Evolutionary conservation across 805 yeast species (phyloP), one percentile per base, ranked within the genome.

Genomic region (Candida parachauliodes): DNA sequence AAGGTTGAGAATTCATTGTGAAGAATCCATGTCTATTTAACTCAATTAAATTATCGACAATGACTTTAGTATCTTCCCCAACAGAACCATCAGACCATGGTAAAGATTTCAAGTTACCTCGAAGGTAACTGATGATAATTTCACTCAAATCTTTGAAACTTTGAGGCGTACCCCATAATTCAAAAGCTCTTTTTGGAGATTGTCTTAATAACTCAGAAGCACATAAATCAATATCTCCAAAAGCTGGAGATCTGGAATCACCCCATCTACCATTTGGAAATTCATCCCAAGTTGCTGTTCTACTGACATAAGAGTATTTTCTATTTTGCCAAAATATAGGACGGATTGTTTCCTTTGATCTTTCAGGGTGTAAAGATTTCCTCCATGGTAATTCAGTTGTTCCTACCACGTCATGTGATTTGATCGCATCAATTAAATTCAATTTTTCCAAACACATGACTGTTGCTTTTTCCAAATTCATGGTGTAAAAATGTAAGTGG

Each of bases 191-290:
- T 44, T 81, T 79, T 3, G 87, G 81, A 2, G 89, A 77, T 59
- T 88, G 95, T 60, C 95, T 77, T 50, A 89, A 76, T 53, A 88
- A 68, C 18, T 83, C 80, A 24, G 88, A 77, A 15, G 91, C 93
- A 49, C 81, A 81, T 37, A 84, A 72, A 57, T 87, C 96, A 41
- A 88, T 72, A 47, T 86, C 94, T 52, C 95, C 96, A 63, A 84
- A 89, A 2, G 98, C 98, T 4, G 98, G 98, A 29, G 98, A 93
- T 42, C 95, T 73, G 3, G 97, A 86, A 59, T 93, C 97, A 52
- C 98, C 98, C 89, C 96, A 93, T 66, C 98, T 75, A 43, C 98
- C 98, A 60, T 91, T 93, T 36, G 98, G 98, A 55, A 91, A 93
- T 60, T 93, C 98, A 64, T 93, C 98, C 88, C 98, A 93, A 40